Base-by-base conservation (phyloP, 176 grass and related monocot genomes). In the Chloris gayana region DNA sequence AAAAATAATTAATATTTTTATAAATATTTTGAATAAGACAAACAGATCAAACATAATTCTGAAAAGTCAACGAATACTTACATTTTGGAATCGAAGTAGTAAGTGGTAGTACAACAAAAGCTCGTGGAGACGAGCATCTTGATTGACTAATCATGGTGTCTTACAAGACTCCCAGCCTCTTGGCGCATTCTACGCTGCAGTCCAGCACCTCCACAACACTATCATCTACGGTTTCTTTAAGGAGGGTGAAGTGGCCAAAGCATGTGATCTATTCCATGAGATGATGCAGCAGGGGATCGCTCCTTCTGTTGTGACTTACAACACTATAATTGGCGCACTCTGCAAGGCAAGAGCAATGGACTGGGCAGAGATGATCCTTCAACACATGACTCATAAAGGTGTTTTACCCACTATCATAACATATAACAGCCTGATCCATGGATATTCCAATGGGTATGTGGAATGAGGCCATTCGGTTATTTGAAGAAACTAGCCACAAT, bases 161-260 rank as follows among this genome's bases (percentile, higher is more conserved):
- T 65, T 63, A 80, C 4, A 92, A 44, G 58, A 84, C 67, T 8
- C 91, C 80, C 77, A 78, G 7, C 29, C 74, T 77, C 74, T 80
- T 86, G 5, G 49, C 78, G 72, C 86, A 92, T 44, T 63, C 79
- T 1, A 89, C 51, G 31, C 54, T 86, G 18, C 58, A 69, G 53
- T 47, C 67, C 10, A 92, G 32, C 77, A 14, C 51, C 65, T 80
- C 75, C 26, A 86, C 13, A 89, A 0, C 67, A 66, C 51, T 0
- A 22, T 92, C 12, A 77, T 89, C 1, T 3, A 83, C 49, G 79
- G 46, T 15, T 45, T 88, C 3, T 84, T 70, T 41, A 86, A 69
- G 37, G 61, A 67, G 56, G 53, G 86, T 0, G 3, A 86, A 25
- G 17, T 61, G 2, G 9, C 15, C 17, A 63, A 70, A 57, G 84